Base-by-base conservation (phyloP, 1,139 yeast species). In the Yarrowia galli region DNA sequence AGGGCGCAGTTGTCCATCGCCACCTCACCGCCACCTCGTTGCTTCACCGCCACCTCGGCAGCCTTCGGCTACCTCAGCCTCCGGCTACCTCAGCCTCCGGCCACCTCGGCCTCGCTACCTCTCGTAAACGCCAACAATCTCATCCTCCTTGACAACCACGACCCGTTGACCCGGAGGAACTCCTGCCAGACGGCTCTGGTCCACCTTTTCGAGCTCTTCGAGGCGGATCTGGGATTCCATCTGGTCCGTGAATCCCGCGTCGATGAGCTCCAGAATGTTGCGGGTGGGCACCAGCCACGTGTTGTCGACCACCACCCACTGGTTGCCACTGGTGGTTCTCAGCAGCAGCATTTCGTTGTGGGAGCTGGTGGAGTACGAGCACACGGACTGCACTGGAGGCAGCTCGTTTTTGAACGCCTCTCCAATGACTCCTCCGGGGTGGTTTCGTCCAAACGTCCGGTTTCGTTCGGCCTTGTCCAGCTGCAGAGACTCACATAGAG, bases 361-460 rank as follows among this genome's bases (percentile, higher is more conserved):
- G 1, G 53, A 45, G 40, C 38, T 28, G 12, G 66, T 61, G 10
- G 66, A 61, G 25, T 56, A 54, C 12, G 25, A 43, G 45, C 53
- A 43, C 28, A 43, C 56, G 23, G 64, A 45, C 56, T 65, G 67
- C 12, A 67, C 49, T 6, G 65, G 56, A 1, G 67, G 49, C 22
- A 67, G 69, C 25, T 71, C 72, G 20, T 61, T 65, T 45, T 68
- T 67, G 70, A 80, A 82, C 9, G 80, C 82, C 53, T 85, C 83
- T 20, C 97, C 97, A 73, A 92, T 91, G 1, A 96, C 90, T 32
- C 97, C 97, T 42, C 97, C 97, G 1, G 97, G 97, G 74, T 92
- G 97, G 74, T 89, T 84, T 70, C 83, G 83, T 10, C 89, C 87
- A 76, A 92, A 92, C 64, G 83, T 76, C 69, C 77, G 80, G 70